phyloP scores from a whole-genome alignment of 768 basidiomycete species.

The Collybia mongolica region DNA sequence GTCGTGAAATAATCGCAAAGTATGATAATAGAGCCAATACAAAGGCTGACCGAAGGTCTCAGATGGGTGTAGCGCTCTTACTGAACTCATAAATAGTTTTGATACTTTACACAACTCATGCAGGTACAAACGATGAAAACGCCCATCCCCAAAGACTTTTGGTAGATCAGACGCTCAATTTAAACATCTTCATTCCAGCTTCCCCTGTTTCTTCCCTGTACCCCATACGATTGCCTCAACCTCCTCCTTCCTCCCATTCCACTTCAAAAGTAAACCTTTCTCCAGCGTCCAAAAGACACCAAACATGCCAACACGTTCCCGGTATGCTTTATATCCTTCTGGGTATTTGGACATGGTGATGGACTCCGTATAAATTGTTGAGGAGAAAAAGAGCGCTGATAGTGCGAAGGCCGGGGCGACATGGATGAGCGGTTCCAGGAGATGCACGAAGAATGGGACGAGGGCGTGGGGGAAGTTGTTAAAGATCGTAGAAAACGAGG shows the following conservation, averaged over 20 bases:
- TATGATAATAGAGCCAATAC: too few relatives aligned
- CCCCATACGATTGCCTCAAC: conserved; percentile 25
- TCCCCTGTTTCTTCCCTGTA: conserved; percentile 12
- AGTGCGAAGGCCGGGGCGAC: conserved; percentile 61
- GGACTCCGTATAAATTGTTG: conserved; percentile 77
- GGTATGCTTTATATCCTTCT: conserved; percentile 67
- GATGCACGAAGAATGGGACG: conserved; percentile 24
- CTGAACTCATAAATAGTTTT: too few relatives aligned
- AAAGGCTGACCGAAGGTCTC: too few relatives aligned
- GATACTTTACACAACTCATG: too few relatives aligned
- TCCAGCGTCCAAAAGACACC: conserved; percentile 35
- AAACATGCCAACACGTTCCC: conserved; percentile 82
- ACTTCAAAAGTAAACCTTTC: conserved; percentile 20
- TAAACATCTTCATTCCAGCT: conserved; percentile 9
- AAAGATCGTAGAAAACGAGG: conserved; percentile 13
- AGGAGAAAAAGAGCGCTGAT: conserved; percentile 71
- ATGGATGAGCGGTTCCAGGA: conserved; percentile 21
- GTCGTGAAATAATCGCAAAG: too few relatives aligned
- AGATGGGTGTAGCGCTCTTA: too few relatives aligned
- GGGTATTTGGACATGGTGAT: conserved; percentile 79
- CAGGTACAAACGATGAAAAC: too few relatives aligned
- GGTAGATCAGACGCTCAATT: too few relatives aligned
- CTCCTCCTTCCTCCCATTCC: conserved; percentile 18
- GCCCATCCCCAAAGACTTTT: too few relatives aligned
- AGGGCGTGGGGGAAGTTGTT: conserved; percentile 15